phyloP scores from a whole-genome alignment of 257 asterid genomes.

The Buddleja alternifolia region DNA sequence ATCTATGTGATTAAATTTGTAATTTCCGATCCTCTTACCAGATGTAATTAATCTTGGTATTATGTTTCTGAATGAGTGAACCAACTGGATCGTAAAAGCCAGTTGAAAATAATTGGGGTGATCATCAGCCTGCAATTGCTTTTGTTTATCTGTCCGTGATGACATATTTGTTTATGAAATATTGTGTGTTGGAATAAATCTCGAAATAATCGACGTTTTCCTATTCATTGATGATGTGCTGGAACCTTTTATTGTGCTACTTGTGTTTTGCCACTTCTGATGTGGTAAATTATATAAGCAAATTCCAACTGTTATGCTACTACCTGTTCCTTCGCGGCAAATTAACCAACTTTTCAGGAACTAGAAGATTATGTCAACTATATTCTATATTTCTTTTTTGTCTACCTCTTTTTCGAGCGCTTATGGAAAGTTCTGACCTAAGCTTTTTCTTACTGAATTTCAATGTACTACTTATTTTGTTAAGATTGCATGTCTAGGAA shows the following conservation, averaged over 20 bases:
- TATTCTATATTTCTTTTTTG: background rate
- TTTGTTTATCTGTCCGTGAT: background rate
- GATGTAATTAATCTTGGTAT: background rate
- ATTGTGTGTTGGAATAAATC: background rate
- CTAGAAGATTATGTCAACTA: background rate
- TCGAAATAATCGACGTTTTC: background rate
- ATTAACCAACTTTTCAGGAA: no score
- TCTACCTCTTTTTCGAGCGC: background rate
- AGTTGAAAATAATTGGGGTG: conserved; percentile 8
- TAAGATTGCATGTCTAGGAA: background rate
- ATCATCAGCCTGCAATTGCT: conserved; percentile 7
- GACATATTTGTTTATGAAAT: background rate
- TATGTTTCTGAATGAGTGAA: background rate
- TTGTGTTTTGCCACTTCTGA: no score
- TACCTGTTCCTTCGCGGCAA: no score
- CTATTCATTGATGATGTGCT: conserved; percentile 7
- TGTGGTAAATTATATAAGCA: background rate
- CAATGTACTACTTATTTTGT: background rate
- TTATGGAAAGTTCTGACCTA: background rate
- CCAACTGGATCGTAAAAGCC: background rate
- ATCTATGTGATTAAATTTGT: background rate
- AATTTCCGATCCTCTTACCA: background rate
- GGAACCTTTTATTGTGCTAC: background rate
- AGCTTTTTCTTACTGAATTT: background rate
- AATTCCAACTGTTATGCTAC: conserved; percentile 1